These are phyloP conservation scores for Phytophthora kernoviae DNA, from an alignment of 352 stramenopile genomes.

Conservation along the genomic window DNA sequence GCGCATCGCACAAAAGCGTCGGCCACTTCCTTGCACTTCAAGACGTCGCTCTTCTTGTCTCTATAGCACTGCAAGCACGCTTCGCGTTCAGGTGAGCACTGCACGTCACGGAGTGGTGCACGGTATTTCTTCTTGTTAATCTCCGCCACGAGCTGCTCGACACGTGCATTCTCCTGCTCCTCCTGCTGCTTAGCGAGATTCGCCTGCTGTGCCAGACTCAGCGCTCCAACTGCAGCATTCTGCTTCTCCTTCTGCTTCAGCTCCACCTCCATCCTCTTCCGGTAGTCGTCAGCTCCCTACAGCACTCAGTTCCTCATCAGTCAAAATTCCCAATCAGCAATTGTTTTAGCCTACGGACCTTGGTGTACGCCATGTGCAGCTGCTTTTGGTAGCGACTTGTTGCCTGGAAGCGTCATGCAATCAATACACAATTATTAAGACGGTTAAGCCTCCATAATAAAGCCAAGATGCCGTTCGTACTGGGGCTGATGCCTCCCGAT, in stretches of 20 bases:
- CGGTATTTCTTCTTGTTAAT: conserved; percentile 87
- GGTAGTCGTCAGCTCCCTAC: conserved; percentile 72
- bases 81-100: conserved; percentile 79
- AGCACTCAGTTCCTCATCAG: conserved; percentile 4
- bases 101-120: conserved; percentile 78
- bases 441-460: no score
- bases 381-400: conserved; percentile 74
- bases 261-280: conserved; percentile 60
- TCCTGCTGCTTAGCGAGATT: conserved; percentile 76
- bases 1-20: conserved; percentile 85
- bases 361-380: conserved; percentile 75
- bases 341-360: conserved; percentile 54
- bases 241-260: conserved; percentile 56
- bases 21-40: conserved; percentile 87
- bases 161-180: conserved; percentile 61
- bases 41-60: conserved; percentile 78
- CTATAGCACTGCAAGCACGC: conserved; percentile 88
- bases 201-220: conserved; percentile 51
- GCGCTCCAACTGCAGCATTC: conserved; percentile 4
- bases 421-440: not conserved
- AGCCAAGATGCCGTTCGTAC: conserved; percentile 32
- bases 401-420: conserved; percentile 35
- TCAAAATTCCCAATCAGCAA: not conserved
- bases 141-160: conserved; percentile 77
- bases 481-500: conserved; percentile 32